These are phyloP conservation scores for Paspalum notatum DNA, from an alignment of 176 grass and related monocot species.

Conservation along the genomic window DNA sequence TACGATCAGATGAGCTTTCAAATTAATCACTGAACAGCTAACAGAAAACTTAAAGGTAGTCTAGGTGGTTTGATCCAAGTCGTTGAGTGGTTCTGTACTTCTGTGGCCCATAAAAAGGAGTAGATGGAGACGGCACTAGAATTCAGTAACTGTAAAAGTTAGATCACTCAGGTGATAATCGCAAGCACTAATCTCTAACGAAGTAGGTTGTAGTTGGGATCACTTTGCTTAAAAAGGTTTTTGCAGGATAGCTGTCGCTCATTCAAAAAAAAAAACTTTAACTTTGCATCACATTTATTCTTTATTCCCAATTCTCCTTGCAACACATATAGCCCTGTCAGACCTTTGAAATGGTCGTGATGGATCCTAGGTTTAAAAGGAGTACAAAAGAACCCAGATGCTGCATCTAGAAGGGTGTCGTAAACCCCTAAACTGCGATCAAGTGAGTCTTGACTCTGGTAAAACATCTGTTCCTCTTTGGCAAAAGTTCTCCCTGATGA, in stretches of 20 bases:
- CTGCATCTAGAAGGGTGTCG: not conserved
- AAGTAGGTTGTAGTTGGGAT: constrained; percentile 1
- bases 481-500: not conserved
- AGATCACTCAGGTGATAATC: not conserved
- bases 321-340: not conserved
- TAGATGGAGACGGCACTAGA: not conserved
- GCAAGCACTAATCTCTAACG: not conserved
- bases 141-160: constrained; percentile 14
- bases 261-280: not conserved
- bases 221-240: not conserved
- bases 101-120: not conserved
- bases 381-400: not conserved
- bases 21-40: not conserved
- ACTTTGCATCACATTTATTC: not conserved
- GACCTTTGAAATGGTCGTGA: not conserved
- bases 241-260: not conserved
- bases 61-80: not conserved
- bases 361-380: not conserved
- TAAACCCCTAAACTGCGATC: not conserved
- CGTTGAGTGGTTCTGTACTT: not conserved
- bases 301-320: not conserved
- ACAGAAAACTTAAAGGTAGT: not conserved
- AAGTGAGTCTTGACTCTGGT: not conserved
- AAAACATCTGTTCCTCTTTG: not conserved
- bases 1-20: not conserved